phyloP scores from a whole-genome alignment of 1,284 basidiomycete species.

The Ceratobasidium sp. region DNA sequence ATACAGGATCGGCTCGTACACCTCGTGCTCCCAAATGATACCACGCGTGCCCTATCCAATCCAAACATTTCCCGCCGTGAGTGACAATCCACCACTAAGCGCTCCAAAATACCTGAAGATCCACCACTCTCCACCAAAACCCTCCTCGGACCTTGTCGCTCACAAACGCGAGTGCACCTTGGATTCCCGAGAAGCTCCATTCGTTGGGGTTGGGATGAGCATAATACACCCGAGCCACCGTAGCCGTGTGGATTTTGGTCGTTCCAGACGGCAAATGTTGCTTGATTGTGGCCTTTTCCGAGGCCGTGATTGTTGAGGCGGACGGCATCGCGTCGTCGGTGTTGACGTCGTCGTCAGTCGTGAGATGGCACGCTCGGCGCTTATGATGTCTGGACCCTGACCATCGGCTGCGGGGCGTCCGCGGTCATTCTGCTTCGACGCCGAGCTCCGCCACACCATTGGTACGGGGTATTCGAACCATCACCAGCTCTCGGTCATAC shows the following conservation, averaged over 20 bases:
- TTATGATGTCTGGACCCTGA: no score
- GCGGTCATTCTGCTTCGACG: no score
- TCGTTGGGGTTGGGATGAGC: slow-evolving; percentile 73
- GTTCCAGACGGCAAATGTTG: slow-evolving; percentile 61
- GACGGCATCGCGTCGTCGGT: slow-evolving; percentile 62
- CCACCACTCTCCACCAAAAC: slow-evolving; percentile 78
- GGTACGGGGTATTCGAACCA: no score
- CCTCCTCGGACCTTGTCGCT: slow-evolving; percentile 65
- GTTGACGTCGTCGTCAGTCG: neutral
- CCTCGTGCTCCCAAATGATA: slow-evolving; percentile 92
- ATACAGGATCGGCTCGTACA: slow-evolving; percentile 87
- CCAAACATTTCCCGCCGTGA: neutral
- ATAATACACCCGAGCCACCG: slow-evolving; percentile 86
- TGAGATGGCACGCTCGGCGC: no score
- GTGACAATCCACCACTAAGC: neutral
- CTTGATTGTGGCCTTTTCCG: slow-evolving; percentile 81
- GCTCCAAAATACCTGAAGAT: slow-evolving; percentile 58
- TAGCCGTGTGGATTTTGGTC: slow-evolving; percentile 78
- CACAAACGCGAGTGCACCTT: slow-evolving; percentile 81
- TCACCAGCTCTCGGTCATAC: no score
- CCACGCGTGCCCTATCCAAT: slow-evolving; percentile 72
- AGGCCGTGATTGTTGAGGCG: slow-evolving; percentile 68
- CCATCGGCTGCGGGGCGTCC: no score
- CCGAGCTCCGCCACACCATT: no score
- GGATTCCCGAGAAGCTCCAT: slow-evolving; percentile 86